These are phyloP conservation scores for Mrakia hoshinonis DNA, from an alignment of 768 basidiomycete genomes.

Conservation along the genomic window DNA sequence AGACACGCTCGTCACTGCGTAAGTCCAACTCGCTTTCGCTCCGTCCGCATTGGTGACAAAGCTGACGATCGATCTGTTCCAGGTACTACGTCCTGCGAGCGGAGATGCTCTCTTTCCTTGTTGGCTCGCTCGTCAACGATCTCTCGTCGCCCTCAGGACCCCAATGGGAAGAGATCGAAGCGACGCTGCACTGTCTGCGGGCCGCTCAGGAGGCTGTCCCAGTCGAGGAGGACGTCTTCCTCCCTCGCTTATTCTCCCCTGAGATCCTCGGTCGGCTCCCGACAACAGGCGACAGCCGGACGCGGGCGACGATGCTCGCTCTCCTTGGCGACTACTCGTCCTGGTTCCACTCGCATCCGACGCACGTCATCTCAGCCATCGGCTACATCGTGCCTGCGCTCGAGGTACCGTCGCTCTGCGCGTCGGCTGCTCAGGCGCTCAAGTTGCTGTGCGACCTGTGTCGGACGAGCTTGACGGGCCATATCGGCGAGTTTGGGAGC, in stretches of 20 bases:
- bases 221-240: slow-evolving; percentile 45
- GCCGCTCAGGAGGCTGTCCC: slow-evolving; percentile 80
- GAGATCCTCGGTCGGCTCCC: slow-evolving; percentile 57
- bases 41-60: too few relatives aligned
- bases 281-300: slow-evolving; percentile 50
- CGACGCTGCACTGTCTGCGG: slow-evolving; percentile 73
- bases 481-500: slow-evolving; percentile 74
- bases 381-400: slow-evolving; percentile 55
- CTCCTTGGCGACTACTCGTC: slow-evolving; percentile 51
- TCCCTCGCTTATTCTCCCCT: slow-evolving; percentile 55
- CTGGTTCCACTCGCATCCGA: slow-evolving; percentile 42
- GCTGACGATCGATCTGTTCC: too few relatives aligned
- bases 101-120: slow-evolving; percentile 65
- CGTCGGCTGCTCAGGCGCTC: slow-evolving; percentile 67
- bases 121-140: slow-evolving; percentile 54
- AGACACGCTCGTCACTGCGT: slow-evolving; percentile 83
- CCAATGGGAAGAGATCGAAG: slow-evolving; percentile 75
- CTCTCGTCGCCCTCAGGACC: slow-evolving; percentile 39
- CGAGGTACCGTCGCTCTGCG: slow-evolving; percentile 35
- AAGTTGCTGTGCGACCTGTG: slow-evolving; percentile 86
- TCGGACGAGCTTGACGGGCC: slow-evolving; percentile 67
- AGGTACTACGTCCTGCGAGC: slow-evolving; percentile 74
- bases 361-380: slow-evolving; percentile 62
- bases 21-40: background rate
- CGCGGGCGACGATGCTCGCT: slow-evolving; percentile 64